Percentiles rank a stretch among this genome's conserved stretches.
phyloP scores from a whole-genome alignment of 2,329 filamentous ascomycete genomes.

The Penicillium sp. region DNA sequence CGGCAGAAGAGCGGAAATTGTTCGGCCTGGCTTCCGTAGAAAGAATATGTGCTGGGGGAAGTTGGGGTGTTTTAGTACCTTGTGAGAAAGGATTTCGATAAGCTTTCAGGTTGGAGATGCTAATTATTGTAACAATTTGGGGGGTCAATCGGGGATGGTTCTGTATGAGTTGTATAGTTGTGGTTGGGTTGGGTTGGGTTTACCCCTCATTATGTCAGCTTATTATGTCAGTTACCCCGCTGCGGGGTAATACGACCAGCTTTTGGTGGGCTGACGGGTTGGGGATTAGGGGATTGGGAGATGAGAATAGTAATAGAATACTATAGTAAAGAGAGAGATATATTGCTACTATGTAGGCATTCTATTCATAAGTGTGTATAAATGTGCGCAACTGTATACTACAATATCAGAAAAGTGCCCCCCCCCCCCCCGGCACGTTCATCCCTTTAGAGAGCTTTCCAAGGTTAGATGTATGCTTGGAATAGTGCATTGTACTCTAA shows the following conservation, averaged over 20 bases:
- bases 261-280: neutral
- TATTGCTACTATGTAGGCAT: neutral
- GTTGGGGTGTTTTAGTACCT: neutral
- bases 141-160: neutral
- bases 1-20: slow-evolving; percentile 17
- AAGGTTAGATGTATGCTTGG: neutral
- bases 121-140: neutral
- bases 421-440: neutral
- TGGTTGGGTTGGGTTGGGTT: neutral
- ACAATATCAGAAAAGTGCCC: neutral
- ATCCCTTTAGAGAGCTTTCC: neutral
- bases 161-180: neutral
- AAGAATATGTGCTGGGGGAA: neutral
- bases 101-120: neutral
- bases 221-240: neutral
- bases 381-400: neutral
- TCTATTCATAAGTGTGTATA: too few species aligned
- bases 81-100: neutral
- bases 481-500: too few species aligned
- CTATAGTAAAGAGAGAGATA: neutral
- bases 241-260: neutral
- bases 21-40: slow-evolving; percentile 6
- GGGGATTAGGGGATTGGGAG: neutral
- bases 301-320: neutral
- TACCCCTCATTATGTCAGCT: slow-evolving; percentile 29